Evolutionary conservation across 352 stramenopile species (phyloP).

Genomic region (Globisporangium megalacanthum): DNA sequence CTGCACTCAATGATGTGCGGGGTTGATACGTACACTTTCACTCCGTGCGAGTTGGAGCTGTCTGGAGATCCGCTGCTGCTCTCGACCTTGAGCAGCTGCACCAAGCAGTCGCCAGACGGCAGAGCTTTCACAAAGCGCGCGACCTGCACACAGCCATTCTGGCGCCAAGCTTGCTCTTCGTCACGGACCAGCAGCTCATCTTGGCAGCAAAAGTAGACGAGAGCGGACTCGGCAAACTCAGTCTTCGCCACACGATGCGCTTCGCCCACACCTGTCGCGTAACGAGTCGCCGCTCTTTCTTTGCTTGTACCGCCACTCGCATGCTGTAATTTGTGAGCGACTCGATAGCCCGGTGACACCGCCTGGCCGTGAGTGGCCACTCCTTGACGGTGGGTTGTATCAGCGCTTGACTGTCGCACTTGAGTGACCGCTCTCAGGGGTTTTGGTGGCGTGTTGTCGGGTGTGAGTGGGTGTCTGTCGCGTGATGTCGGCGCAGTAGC

Average conservation of each 20-base stretch:
- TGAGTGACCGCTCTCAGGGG: neutral
- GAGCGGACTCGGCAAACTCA: slow-evolving; percentile 23
- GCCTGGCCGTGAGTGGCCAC: neutral
- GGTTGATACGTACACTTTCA: slow-evolving; percentile 24
- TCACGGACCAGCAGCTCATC: slow-evolving; percentile 12
- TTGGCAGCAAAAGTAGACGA: slow-evolving; percentile 27
- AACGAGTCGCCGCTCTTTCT: neutral
- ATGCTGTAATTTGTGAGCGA: slow-evolving; percentile 1
- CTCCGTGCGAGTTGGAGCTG: neutral
- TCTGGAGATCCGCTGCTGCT: neutral
- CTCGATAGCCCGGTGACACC: neutral
- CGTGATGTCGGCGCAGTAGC: neutral
- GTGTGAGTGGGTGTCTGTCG: slow-evolving; percentile 1
- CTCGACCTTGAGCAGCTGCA: slow-evolving; percentile 30
- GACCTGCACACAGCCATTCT: slow-evolving; percentile 28
- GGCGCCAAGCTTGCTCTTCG: slow-evolving; percentile 7
- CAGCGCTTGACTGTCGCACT: slow-evolving; percentile 16
- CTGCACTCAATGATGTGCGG: slow-evolving; percentile 39
- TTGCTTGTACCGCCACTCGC: neutral
- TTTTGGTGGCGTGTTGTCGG: slow-evolving; percentile 3
- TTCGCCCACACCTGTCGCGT: neutral
- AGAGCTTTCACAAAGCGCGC: slow-evolving; percentile 25
- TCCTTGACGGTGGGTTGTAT: slow-evolving; percentile 8
- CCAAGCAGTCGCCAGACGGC: slow-evolving; percentile 24
- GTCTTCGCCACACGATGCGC: slow-evolving; percentile 1